Base-by-base conservation (phyloP, 2,329 filamentous ascomycete genomes). In the Nemania serpens region DNA sequence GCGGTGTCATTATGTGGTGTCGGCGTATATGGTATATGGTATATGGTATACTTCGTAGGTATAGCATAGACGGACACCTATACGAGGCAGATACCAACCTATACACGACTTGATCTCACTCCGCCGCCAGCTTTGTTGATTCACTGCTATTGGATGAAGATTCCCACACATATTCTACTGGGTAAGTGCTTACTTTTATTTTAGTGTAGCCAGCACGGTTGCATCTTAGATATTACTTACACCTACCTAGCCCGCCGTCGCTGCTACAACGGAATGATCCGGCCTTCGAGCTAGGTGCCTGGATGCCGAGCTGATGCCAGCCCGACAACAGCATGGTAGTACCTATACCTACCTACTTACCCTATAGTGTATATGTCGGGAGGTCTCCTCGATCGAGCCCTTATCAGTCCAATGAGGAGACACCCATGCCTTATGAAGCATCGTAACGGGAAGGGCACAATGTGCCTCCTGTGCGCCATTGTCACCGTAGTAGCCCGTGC, bases 261-360 rank as follows among this genome's bases (percentile, higher is more conserved):
- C 48, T 57, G 55, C 20, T 62, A 22, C 37, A 15, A 51, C 56
- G 54, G 56, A 57, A 63, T 58, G 46, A 63, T 60, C 56, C 60
- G 60, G 53, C 47, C 60, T 43, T 34, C 53, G 34, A 59, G 56
- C 55, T 52, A 46, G 43, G 18, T 46, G 15, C 62, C 47, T 47
- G 39, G 46, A 54, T 59, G 56, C 59, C 56, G 62, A 64, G 62
- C 59, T 64, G 59, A 64, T 64, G 62, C 59, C 41, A 59, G 59
- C 59, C 56, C 55, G 56, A 49, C 59, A 43, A 48, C 41, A 50
- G 60, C 48, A 39, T 2, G 36, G 20, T 12, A 3, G 15, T n/a
- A 39, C 11, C 36, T 7, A 29, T 29, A 39, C 36, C 36, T 39
- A 39, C 5, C 3, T 39, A 39, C 4, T 5, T 36, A 45, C 37